Conservation (phyloP, 2,329 filamentous ascomycete genomes). For the Penicillium sp. region DNA sequence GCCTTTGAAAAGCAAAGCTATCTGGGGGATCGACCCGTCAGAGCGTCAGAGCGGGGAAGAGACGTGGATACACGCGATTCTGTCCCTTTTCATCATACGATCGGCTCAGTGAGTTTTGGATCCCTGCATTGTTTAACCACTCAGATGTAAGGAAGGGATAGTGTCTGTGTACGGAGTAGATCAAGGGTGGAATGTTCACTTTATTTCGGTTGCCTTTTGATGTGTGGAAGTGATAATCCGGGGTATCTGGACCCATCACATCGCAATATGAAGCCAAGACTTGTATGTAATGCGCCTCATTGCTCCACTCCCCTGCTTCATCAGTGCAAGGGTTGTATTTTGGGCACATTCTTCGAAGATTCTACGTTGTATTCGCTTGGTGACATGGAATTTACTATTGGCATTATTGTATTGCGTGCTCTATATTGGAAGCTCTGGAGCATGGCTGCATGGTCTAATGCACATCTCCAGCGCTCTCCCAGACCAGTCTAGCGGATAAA, state of each 20-base stretch:
- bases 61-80: conserved; percentile 4
- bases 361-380: background rate
- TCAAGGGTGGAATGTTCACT: conserved; percentile 17
- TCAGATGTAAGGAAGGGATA: conserved; percentile 20
- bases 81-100: too few species aligned
- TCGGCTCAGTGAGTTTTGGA: too few species aligned
- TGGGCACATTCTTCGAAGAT: conserved; percentile 7
- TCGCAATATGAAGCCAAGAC: too few species aligned
- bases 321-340: conserved; percentile 8
- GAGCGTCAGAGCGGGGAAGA: conserved; percentile 23
- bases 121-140: background rate
- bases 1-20: background rate
- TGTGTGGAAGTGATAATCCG: background rate
- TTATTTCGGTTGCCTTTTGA: background rate
- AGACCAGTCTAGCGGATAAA: too few species aligned
- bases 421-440: too few species aligned
- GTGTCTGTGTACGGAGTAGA: background rate
- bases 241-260: background rate
- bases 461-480: too few species aligned
- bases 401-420: background rate
- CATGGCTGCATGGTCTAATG: too few species aligned
- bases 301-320: conserved; percentile 8
- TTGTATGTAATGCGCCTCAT: background rate
- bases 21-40: conserved; percentile 22
- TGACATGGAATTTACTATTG: conserved; percentile 4